Evolutionary conservation across 306 rosid genomes (phyloP).

Genomic region (Sophora flavescens): DNA sequence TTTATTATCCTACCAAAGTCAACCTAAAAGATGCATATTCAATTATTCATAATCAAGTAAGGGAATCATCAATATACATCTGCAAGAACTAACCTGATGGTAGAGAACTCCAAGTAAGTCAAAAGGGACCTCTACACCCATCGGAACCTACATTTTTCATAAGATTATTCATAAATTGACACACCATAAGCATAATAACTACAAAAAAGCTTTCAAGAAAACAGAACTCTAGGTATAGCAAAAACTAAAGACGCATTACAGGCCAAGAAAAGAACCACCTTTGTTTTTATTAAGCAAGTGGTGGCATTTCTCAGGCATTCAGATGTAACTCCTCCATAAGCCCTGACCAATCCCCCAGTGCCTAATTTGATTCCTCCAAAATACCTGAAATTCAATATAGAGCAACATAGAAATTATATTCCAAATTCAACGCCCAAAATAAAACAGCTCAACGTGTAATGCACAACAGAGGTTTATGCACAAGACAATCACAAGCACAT

Average conservation of each 20-base stretch:
- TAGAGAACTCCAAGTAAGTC: slow-evolving; percentile 79
- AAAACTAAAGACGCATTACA: slow-evolving; percentile 33
- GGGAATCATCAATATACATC: slow-evolving; percentile 13
- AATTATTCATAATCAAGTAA: slow-evolving; percentile 33
- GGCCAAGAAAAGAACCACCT: slow-evolving; percentile 59
- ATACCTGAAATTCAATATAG: slow-evolving; percentile 55
- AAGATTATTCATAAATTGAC: slow-evolving; percentile 19
- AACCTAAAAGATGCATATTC: slow-evolving; percentile 42
- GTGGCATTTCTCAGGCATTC: slow-evolving; percentile 90
- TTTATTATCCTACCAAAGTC: slow-evolving; percentile 30
- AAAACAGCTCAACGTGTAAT: slow-evolving; percentile 25
- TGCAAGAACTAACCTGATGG: slow-evolving; percentile 75
- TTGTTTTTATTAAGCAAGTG: slow-evolving; percentile 79
- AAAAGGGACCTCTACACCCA: slow-evolving; percentile 90
- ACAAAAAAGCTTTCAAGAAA: slow-evolving; percentile 14
- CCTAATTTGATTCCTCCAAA: slow-evolving; percentile 97
- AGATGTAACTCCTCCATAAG: slow-evolving; percentile 92
- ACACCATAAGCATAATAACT: neutral
- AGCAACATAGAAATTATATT: slow-evolving; percentile 26
- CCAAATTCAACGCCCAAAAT: slow-evolving; percentile 32
- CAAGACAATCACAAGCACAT: slow-evolving; percentile 16
- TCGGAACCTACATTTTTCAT: slow-evolving; percentile 66
- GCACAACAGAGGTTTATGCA: neutral
- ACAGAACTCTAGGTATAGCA: slow-evolving; percentile 2
- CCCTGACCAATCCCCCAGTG: slow-evolving; percentile 91